These are phyloP conservation scores for Cercospora sp. DNA, from an alignment of 2,329 filamentous ascomycete genomes.

Conservation along the genomic window DNA sequence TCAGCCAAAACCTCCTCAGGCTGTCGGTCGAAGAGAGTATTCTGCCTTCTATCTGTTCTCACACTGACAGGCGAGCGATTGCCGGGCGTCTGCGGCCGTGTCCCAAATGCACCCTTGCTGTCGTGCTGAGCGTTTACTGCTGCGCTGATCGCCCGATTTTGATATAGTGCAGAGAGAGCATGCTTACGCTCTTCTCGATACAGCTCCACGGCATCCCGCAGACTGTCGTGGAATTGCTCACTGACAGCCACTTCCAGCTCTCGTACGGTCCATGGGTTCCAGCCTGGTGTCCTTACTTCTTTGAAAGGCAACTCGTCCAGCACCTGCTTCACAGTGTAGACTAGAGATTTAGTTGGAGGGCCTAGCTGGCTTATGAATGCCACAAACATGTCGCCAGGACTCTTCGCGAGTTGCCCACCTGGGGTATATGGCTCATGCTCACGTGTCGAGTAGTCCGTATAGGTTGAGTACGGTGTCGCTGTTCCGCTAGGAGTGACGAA, in stretches of 20 bases:
- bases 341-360: slow-evolving; percentile 94
- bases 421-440: slow-evolving; percentile 12
- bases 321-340: slow-evolving; percentile 84
- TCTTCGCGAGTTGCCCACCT: slow-evolving; percentile 24
- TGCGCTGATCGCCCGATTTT: slow-evolving; percentile 68
- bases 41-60: slow-evolving; percentile 16
- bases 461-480: slow-evolving; percentile 20
- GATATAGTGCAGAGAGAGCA: slow-evolving; percentile 78
- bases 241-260: slow-evolving; percentile 71
- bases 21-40: slow-evolving; percentile 25
- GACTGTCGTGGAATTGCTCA: slow-evolving; percentile 74
- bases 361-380: slow-evolving; percentile 86
- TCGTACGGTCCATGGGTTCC: slow-evolving; percentile 41
- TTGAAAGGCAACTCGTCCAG: slow-evolving; percentile 80
- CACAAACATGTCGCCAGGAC: slow-evolving; percentile 79
- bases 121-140: slow-evolving; percentile 52
- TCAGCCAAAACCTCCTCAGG: slow-evolving; percentile 76
- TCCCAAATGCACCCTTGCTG: slow-evolving; percentile 51
- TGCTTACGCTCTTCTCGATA: slow-evolving; percentile 74
- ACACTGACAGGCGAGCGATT: slow-evolving; percentile 19
- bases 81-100: slow-evolving; percentile 47
- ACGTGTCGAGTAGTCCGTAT: slow-evolving; percentile 16
- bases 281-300: slow-evolving; percentile 33
- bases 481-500: slow-evolving; percentile 23
- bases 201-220: slow-evolving; percentile 75